Conservation (phyloP, 805 yeast species). For the Hanseniaspora taiwanica region DNA sequence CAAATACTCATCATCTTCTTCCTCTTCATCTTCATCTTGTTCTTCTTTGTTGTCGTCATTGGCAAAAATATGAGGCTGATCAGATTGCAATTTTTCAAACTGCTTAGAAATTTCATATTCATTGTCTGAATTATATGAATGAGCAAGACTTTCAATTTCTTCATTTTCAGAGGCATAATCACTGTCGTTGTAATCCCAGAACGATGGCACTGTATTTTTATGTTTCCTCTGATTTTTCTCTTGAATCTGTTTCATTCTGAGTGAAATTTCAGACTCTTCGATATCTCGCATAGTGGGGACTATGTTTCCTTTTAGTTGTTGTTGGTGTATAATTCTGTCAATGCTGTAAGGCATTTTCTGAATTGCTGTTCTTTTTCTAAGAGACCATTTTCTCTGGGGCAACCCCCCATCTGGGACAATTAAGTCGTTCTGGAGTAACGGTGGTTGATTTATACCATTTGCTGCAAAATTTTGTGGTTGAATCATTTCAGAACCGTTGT, state of each 20-base stretch:
- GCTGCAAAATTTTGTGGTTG: no score
- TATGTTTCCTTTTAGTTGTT: constrained; percentile 19
- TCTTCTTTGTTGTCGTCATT: no score
- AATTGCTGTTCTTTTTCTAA: constrained; percentile 23
- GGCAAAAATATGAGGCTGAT: no score
- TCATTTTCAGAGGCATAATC: background rate
- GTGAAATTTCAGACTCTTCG: constrained; percentile 4
- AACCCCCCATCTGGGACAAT: no score
- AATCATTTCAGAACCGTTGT: no score
- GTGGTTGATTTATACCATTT: no score
- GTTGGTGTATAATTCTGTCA: constrained; percentile 21
- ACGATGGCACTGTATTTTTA: background rate
- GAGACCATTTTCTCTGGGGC: constrained; percentile 7
- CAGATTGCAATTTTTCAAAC: no score
- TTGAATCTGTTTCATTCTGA: background rate
- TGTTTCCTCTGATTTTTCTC: background rate
- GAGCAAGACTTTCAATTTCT: background rate
- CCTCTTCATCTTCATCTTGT: background rate
- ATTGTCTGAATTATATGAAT: background rate
- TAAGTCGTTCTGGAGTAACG: background rate
- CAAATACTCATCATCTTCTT: background rate
- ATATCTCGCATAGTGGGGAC: constrained; percentile 15
- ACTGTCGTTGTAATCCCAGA: background rate
- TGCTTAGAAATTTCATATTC: no score
- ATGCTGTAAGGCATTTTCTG: constrained; percentile 24